Conservation (phyloP, 2,329 filamentous ascomycete species). For the Colletotrichum gloeosporioides region DNA sequence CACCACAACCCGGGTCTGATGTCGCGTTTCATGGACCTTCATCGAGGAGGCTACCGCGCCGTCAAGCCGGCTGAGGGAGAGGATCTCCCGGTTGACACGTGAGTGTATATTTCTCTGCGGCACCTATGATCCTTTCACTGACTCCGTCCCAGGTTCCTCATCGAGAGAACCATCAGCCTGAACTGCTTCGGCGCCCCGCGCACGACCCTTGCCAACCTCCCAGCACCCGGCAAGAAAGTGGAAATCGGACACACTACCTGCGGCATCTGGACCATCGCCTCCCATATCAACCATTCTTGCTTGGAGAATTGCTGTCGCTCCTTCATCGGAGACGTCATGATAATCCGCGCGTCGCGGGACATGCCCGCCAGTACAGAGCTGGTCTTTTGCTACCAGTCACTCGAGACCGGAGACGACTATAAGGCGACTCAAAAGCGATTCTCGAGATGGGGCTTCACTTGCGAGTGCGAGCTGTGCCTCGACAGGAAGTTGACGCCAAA, state of each 20-base stretch:
- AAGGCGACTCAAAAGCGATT: slow-evolving; percentile 36
- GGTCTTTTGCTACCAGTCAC: slow-evolving; percentile 40
- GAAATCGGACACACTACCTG: slow-evolving; percentile 26
- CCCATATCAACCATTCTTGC: slow-evolving; percentile 60
- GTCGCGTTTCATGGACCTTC: background rate
- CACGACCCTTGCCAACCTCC: background rate
- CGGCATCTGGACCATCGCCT: slow-evolving; percentile 54
- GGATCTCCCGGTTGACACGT: slow-evolving; percentile 49
- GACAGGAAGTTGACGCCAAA: slow-evolving; percentile 26
- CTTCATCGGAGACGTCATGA: slow-evolving; percentile 61
- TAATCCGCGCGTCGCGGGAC: slow-evolving; percentile 51
- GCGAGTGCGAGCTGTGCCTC: slow-evolving; percentile 44
- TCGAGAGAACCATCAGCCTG: slow-evolving; percentile 43
- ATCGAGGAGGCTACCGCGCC: slow-evolving; percentile 28
- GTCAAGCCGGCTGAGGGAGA: slow-evolving; percentile 36
- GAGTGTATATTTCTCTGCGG: slow-evolving; percentile 26
- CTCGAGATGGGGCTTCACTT: slow-evolving; percentile 45
- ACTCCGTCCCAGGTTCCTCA: slow-evolving; percentile 43
- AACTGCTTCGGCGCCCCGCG: slow-evolving; percentile 47
- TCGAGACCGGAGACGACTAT: slow-evolving; percentile 25
- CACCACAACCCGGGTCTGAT: slow-evolving; percentile 33
- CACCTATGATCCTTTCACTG: background rate
- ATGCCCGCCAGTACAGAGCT: slow-evolving; percentile 52
- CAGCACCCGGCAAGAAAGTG: background rate
- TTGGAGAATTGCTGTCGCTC: slow-evolving; percentile 47